phyloP scores from a whole-genome alignment of 1,284 basidiomycete genomes.

The Papiliotrema nemorosa region DNA sequence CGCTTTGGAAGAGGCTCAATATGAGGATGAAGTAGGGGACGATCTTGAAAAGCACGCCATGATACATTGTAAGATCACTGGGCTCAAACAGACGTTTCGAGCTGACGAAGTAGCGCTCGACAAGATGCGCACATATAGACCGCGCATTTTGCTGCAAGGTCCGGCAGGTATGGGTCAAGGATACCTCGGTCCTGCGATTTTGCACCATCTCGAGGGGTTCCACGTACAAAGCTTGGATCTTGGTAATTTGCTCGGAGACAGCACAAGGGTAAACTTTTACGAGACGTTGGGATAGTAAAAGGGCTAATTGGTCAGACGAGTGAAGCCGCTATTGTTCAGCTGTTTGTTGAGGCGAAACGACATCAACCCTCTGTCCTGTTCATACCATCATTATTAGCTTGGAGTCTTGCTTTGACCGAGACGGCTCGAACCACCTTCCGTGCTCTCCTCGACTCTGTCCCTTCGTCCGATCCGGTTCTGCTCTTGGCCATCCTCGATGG shows the following conservation, averaged over 20 bases:
- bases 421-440: slow-evolving; percentile 78
- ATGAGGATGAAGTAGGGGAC: slow-evolving; percentile 68
- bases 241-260: slow-evolving; percentile 83
- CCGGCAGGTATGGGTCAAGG: slow-evolving; percentile 82
- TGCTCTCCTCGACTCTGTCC: slow-evolving; percentile 83
- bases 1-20: slow-evolving; percentile 92
- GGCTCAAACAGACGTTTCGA: not conserved
- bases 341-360: slow-evolving; percentile 97
- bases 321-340: slow-evolving; percentile 89
- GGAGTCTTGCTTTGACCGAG: slow-evolving; percentile 82
- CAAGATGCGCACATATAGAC: slow-evolving; percentile 83
- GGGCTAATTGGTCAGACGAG: slow-evolving; percentile 61
- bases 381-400: slow-evolving; percentile 82
- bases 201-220: slow-evolving; percentile 94
- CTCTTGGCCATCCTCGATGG: slow-evolving; percentile 86
- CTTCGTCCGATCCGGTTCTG: slow-evolving; percentile 87
- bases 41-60: slow-evolving; percentile 77
- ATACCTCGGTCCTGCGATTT: slow-evolving; percentile 81
- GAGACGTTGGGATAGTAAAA: not conserved
- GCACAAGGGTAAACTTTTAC: slow-evolving; percentile 66
- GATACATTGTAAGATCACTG: slow-evolving; percentile 65
- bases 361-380: slow-evolving; percentile 95
- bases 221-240: slow-evolving; percentile 92
- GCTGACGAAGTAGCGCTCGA: slow-evolving; percentile 68
- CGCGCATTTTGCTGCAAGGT: slow-evolving; percentile 82